A percentile compares a stretch with the other conserved stretches of the same genome.
Evolutionary conservation across 176 grass and related monocot genomes (phyloP).

Genomic region (Paspalum vaginatum): DNA sequence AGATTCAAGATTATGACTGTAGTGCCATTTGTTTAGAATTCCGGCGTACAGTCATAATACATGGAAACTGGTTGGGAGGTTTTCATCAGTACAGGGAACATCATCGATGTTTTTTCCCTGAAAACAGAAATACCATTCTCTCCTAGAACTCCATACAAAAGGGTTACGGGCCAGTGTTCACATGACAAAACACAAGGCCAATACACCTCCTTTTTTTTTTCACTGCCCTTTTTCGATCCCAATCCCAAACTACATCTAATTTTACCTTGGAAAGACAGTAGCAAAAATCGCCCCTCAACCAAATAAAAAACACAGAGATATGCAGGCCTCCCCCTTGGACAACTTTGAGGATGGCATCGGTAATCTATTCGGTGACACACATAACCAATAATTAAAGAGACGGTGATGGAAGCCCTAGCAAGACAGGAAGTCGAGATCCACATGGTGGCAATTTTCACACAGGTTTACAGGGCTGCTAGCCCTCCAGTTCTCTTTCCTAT

Average conservation of each 20-base stretch:
- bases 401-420: not conserved
- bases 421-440: not conserved
- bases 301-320: slow-evolving; percentile 1
- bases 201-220: not conserved
- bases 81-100: not conserved
- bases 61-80: not conserved
- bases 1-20: not conserved
- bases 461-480: not conserved
- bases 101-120: not conserved
- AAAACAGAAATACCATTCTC: not conserved
- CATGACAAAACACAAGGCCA: not conserved
- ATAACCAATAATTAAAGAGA: not conserved
- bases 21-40: slow-evolving; percentile 3
- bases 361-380: not conserved
- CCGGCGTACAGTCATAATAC: not conserved
- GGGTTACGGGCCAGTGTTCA: not conserved
- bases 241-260: not conserved
- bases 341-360: not conserved
- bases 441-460: not conserved
- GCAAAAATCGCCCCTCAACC: not conserved
- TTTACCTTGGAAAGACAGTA: not conserved
- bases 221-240: not conserved
- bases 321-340: not conserved
- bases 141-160: not conserved
- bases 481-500: not conserved